These are phyloP conservation scores for Moricandia moricandioides DNA, from an alignment of 345 rosid genomes.

Conservation along the genomic window DNA sequence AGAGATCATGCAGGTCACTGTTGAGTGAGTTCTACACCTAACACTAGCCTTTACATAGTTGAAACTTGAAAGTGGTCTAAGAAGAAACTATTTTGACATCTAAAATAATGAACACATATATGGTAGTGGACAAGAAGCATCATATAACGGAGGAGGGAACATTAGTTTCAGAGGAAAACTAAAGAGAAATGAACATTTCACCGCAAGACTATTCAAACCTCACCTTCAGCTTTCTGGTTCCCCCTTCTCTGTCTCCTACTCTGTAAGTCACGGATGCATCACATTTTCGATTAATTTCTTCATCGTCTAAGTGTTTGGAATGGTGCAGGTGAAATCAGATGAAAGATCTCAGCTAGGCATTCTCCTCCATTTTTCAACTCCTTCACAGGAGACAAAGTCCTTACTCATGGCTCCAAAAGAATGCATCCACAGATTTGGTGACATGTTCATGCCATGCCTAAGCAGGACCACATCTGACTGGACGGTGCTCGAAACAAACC, in stretches of 20 bases:
- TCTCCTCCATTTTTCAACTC: slow-evolving; percentile 51
- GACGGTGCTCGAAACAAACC: slow-evolving; percentile 43
- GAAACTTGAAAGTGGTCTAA: not conserved
- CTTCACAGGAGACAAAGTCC: slow-evolving; percentile 35
- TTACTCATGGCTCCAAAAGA: slow-evolving; percentile 51
- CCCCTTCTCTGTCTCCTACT: slow-evolving; percentile 50
- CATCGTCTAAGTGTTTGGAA: slow-evolving; percentile 3
- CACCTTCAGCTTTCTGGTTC: slow-evolving; percentile 47
- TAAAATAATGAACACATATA: too few relatives aligned
- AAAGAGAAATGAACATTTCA: slow-evolving; percentile 39
- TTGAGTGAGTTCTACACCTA: slow-evolving; percentile 57
- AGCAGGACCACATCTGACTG: slow-evolving; percentile 41
- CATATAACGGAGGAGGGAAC: slow-evolving; percentile 75
- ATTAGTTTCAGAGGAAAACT: slow-evolving; percentile 70
- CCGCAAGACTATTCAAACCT: slow-evolving; percentile 57
- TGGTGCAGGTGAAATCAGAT: slow-evolving; percentile 61
- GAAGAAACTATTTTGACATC: not conserved
- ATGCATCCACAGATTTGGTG: slow-evolving; percentile 37
- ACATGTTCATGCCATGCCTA: slow-evolving; percentile 42
- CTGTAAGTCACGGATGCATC: slow-evolving; percentile 49
- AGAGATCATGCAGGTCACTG: slow-evolving; percentile 45
- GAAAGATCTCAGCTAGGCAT: slow-evolving; percentile 55
- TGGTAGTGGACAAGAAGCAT: slow-evolving; percentile 59
- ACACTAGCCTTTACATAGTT: not conserved
- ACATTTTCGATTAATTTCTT: not conserved